Percentiles rank a stretch among this genome's conserved stretches.
Evolutionary conservation across 106 monocot genomes (phyloP).

Genomic region (Amphibolis antarctica): DNA sequence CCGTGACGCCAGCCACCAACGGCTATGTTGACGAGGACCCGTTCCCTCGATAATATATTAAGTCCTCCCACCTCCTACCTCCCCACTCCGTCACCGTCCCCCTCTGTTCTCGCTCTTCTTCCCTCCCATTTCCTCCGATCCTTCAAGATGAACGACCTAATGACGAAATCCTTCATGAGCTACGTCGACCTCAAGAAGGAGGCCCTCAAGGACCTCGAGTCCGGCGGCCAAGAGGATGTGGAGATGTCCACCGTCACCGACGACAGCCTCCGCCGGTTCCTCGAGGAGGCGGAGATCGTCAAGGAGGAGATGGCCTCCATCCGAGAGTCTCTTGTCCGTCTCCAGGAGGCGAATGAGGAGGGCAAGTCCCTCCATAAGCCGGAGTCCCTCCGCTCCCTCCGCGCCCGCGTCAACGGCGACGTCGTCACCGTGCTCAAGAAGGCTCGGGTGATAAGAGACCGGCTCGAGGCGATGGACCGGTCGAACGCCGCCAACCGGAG

Average conservation of each 20-base stretch:
- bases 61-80: no score
- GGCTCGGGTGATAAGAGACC: slow-evolving; percentile 10
- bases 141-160: slow-evolving; percentile 32
- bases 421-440: slow-evolving; percentile 20
- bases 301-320: slow-evolving; percentile 17
- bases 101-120: background rate
- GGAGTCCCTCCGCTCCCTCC: slow-evolving; percentile 17
- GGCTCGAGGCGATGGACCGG: slow-evolving; percentile 16
- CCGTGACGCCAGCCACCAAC: no score
- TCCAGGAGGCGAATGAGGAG: slow-evolving; percentile 31
- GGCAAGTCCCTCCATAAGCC: slow-evolving; percentile 20
- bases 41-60: no score
- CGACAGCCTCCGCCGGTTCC: slow-evolving; percentile 18
- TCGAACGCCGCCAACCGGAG: slow-evolving; percentile 13
- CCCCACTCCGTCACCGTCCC: no score
- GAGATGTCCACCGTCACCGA: slow-evolving; percentile 12
- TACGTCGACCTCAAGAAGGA: slow-evolving; percentile 31
- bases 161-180: slow-evolving; percentile 36
- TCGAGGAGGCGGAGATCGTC: slow-evolving; percentile 15
- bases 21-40: no score
- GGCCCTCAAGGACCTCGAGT: slow-evolving; percentile 22
- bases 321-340: slow-evolving; percentile 15
- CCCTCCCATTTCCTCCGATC: background rate
- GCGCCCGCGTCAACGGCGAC: slow-evolving; percentile 19
- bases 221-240: slow-evolving; percentile 1